These are phyloP conservation scores for Scedosporium aurantiacum DNA, from an alignment of 2,329 filamentous ascomycete species.

Conservation along the genomic window DNA sequence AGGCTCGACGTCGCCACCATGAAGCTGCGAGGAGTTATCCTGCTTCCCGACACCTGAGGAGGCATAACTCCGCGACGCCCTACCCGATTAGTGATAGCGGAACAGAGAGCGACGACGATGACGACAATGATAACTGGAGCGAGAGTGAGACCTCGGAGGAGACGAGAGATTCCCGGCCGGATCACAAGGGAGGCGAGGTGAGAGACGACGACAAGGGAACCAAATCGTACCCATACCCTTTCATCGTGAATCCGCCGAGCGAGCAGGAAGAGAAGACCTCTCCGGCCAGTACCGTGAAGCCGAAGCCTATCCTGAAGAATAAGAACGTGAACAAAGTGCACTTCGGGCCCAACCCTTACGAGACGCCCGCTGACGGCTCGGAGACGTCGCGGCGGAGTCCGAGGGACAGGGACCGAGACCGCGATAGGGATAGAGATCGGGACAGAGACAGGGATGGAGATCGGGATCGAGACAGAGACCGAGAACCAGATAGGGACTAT, in stretches of 20 bases:
- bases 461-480: slow-evolving; percentile 17
- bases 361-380: slow-evolving; percentile 25
- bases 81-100: slow-evolving; percentile 1
- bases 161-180: slow-evolving; percentile 19
- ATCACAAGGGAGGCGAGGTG: slow-evolving; percentile 14
- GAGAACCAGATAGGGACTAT: slow-evolving; percentile 19
- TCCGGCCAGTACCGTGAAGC: slow-evolving; percentile 25
- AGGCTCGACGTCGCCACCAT: slow-evolving; percentile 20
- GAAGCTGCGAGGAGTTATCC: slow-evolving; percentile 35
- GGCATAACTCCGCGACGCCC: background rate
- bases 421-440: slow-evolving; percentile 20
- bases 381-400: slow-evolving; percentile 17
- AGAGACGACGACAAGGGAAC: slow-evolving; percentile 24
- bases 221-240: slow-evolving; percentile 23
- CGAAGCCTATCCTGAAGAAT: slow-evolving; percentile 53
- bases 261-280: slow-evolving; percentile 20
- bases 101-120: background rate
- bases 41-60: slow-evolving; percentile 20
- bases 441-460: slow-evolving; percentile 10
- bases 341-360: slow-evolving; percentile 36
- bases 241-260: slow-evolving; percentile 24
- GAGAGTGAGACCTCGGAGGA: slow-evolving; percentile 18
- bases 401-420: slow-evolving; percentile 22
- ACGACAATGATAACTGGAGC: background rate
- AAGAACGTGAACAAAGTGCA: slow-evolving; percentile 45